Conservation (phyloP, 202 grass and related monocot species). For the Cymbopogon flexuosus region DNA sequence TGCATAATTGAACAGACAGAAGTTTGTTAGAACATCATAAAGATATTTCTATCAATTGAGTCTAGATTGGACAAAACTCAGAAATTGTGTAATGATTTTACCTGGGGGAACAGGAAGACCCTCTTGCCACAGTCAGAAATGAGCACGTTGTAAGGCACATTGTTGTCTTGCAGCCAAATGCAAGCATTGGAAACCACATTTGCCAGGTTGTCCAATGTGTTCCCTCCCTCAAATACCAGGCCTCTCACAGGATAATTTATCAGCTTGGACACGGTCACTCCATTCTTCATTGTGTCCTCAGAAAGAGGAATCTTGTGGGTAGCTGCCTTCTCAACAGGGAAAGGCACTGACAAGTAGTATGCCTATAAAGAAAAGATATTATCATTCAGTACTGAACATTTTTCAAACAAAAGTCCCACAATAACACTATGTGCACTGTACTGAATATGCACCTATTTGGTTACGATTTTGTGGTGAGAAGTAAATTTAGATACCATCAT, state of each 20-base stretch:
- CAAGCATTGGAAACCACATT: constrained; percentile 70
- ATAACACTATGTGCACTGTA: background rate
- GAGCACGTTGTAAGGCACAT: constrained; percentile 90
- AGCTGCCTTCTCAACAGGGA: constrained; percentile 86
- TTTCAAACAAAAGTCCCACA: background rate
- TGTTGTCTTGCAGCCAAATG: constrained; percentile 93
- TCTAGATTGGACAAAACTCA: background rate
- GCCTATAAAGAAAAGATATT: constrained; percentile 42
- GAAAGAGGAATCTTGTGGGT: constrained; percentile 59
- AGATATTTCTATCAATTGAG: background rate
- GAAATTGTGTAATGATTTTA: constrained; percentile 17
- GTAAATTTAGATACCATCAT: constrained; percentile 11
- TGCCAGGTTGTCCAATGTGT: constrained; percentile 59
- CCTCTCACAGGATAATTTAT: constrained; percentile 93
- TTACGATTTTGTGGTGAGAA: background rate
- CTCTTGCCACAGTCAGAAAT: constrained; percentile 71
- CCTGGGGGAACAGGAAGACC: constrained; percentile 84
- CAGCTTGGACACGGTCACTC: constrained; percentile 71
- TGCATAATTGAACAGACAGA: constrained; percentile 18
- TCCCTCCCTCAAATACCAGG: constrained; percentile 78
- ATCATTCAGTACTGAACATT: background rate
- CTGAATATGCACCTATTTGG: constrained; percentile 21
- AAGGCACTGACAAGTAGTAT: constrained; percentile 69
- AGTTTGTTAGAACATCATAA: background rate
- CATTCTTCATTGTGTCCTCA: constrained; percentile 39